Conservation (phyloP, 2,329 filamentous ascomycete genomes). For the Hymenoscyphus infarciens region DNA sequence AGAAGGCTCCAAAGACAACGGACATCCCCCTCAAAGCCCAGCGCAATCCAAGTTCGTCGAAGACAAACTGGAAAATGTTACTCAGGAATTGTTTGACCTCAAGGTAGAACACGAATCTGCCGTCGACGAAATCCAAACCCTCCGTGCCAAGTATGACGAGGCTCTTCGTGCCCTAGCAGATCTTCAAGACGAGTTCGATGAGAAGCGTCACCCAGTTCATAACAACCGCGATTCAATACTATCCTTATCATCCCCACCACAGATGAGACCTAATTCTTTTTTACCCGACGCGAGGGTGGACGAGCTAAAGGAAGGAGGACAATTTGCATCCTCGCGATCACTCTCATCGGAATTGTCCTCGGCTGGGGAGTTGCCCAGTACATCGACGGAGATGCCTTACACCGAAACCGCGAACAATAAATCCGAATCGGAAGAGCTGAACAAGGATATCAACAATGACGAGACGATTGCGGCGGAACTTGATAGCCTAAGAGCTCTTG, state of each 20-base stretch:
- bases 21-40: conserved; percentile 54
- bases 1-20: conserved; percentile 30
- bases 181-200: conserved; percentile 80
- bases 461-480: conserved; percentile 61
- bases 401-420: conserved; percentile 48
- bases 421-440: conserved; percentile 26
- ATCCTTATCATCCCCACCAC: conserved; percentile 47
- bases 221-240: conserved; percentile 53
- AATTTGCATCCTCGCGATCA: conserved; percentile 78
- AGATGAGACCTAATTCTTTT: conserved; percentile 72
- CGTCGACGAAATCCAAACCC: conserved; percentile 72
- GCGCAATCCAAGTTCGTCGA: conserved; percentile 82
- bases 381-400: conserved; percentile 56
- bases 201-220: conserved; percentile 59
- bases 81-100: conserved; percentile 86
- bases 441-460: conserved; percentile 38
- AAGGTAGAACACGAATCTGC: conserved; percentile 87
- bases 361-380: conserved; percentile 70
- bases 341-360: conserved; percentile 93
- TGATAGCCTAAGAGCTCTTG: conserved; percentile 64
- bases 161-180: conserved; percentile 77
- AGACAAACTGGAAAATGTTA: conserved; percentile 88
- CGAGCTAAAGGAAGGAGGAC: conserved; percentile 63
- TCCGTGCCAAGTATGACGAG: conserved; percentile 88
- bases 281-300: conserved; percentile 72